Base-by-base conservation (phyloP, 176 grass and related monocot genomes). In the Calamus simplicifolius region DNA sequence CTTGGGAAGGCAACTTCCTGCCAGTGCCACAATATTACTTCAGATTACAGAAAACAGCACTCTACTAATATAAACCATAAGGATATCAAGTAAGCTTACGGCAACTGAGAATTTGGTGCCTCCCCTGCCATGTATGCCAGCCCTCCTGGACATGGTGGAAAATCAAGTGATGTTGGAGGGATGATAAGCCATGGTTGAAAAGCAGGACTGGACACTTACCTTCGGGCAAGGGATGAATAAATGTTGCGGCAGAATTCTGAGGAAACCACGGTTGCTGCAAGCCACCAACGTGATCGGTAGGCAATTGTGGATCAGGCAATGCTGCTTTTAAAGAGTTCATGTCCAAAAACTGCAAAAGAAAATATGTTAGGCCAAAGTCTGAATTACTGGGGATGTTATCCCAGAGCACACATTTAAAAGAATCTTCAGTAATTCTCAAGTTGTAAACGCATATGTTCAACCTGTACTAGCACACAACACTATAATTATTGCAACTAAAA, bases 311-410 rank as follows among this genome's bases (percentile, higher is more conserved):
- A 80, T 81, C 72, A 57, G 87, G 78, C 50, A 97, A 75, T 63
- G 73, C 52, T 63, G 68, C 62, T 61, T 97, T 78, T 62, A 85
- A 67, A 7, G 75, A 88, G 66, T 75, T 78, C 84, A 91, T 85
- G 74, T 97, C 87, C 81, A 91, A 74, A 55, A 87, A 88, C 92
- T 97, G 79, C 67, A 77, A 70, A 67, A 38, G 27, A 17, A 29
- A 57, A 86, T 4, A 7, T 43, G 8, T 43, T 43, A 43, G 35
- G 10, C 10, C 10, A 43, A 7, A 43, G 7, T 43, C 35, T 43
- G 12, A 43, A 43, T 43, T 43, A 43, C 35, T 12, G 35, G 35
- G 8, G 8, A 13, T 13, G 35, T 13, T 2, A 3, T 43, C 10
- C 10, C 8, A 43, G 35, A 6, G 35, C 35, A 12, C 35, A 3